A percentile compares a stretch with the other conserved stretches of the same genome.
Evolutionary conservation across 257 asterid genomes (phyloP).

Genomic region (Solanum tarijense): DNA sequence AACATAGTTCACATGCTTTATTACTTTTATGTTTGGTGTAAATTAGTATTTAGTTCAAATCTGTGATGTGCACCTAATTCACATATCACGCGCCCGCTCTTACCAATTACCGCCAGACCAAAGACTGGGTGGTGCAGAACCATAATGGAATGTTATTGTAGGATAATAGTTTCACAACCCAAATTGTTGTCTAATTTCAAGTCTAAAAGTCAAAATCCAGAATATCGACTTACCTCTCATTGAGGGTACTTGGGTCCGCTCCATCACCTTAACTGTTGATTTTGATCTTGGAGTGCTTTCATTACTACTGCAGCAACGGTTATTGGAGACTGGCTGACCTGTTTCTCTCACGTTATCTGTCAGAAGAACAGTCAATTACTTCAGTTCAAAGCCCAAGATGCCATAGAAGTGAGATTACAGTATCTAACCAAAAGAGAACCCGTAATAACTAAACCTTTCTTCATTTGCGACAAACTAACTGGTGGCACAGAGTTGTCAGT

Average conservation of each 20-base stretch:
- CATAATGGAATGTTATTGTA: not conserved
- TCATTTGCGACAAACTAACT: constrained; percentile 25
- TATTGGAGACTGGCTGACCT: constrained; percentile 32
- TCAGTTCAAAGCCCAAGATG: not conserved
- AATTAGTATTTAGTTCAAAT: not conserved
- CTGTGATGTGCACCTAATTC: not conserved
- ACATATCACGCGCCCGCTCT: not conserved
- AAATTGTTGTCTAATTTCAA: not conserved
- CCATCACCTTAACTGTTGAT: constrained; percentile 34
- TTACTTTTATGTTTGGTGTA: not conserved
- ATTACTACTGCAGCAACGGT: constrained; percentile 36
- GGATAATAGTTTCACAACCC: not conserved
- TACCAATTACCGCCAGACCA: not conserved
- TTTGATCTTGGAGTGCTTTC: constrained; percentile 53
- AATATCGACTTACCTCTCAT: constrained; percentile 11
- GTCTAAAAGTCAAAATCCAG: not conserved
- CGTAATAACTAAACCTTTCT: constrained; percentile 33
- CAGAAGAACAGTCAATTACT: constrained; percentile 4
- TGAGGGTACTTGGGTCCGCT: constrained; percentile 16
- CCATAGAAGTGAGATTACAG: not conserved
- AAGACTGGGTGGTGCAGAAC: not conserved
- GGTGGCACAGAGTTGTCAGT: constrained; percentile 45
- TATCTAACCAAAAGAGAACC: not conserved
- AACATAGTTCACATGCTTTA: not conserved
- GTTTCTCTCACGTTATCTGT: constrained; percentile 43